Evolutionary conservation across 345 rosid genomes (phyloP).

Genomic region (Rubroshorea leprosula): DNA sequence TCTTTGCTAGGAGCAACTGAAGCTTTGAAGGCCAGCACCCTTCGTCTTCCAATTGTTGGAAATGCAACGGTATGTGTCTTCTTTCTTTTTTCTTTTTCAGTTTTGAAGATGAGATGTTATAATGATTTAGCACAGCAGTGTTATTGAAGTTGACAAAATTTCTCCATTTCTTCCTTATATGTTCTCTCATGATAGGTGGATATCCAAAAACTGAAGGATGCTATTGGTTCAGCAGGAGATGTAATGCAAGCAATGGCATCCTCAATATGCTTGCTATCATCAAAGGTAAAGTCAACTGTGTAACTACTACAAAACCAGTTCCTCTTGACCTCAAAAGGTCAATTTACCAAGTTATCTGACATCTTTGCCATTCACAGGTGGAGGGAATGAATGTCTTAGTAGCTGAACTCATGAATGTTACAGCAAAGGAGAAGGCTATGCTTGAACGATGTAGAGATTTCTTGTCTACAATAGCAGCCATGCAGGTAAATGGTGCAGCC

Average conservation of each 20-base stretch:
- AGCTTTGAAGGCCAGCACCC: conserved; percentile 92
- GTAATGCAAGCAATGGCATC: conserved; percentile 85
- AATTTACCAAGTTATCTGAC: not conserved
- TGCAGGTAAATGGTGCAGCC: conserved; percentile 53
- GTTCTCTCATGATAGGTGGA: conserved; percentile 46
- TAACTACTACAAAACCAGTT: not conserved
- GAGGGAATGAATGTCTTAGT: conserved; percentile 61
- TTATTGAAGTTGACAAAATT: conserved; percentile 11
- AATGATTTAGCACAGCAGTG: not conserved
- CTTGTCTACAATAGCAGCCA: conserved; percentile 56
- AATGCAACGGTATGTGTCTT: conserved; percentile 52
- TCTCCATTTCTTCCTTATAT: conserved; percentile 1
- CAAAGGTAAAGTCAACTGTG: conserved; percentile 43
- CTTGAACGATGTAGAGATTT: conserved; percentile 66
- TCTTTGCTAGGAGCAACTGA: conserved; percentile 76
- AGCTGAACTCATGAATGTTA: conserved; percentile 57
- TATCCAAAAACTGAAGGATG: conserved; percentile 76
- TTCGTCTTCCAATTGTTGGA: conserved; percentile 84
- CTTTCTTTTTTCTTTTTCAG: not conserved
- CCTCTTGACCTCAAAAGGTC: not conserved
- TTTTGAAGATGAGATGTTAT: not conserved
- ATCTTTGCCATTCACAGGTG: conserved; percentile 39
- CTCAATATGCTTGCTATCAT: conserved; percentile 50
- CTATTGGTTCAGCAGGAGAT: conserved; percentile 72
- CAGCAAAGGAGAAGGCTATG: conserved; percentile 57